Conservation (phyloP, 2,329 filamentous ascomycete species). For the Beauveria asiatica region DNA sequence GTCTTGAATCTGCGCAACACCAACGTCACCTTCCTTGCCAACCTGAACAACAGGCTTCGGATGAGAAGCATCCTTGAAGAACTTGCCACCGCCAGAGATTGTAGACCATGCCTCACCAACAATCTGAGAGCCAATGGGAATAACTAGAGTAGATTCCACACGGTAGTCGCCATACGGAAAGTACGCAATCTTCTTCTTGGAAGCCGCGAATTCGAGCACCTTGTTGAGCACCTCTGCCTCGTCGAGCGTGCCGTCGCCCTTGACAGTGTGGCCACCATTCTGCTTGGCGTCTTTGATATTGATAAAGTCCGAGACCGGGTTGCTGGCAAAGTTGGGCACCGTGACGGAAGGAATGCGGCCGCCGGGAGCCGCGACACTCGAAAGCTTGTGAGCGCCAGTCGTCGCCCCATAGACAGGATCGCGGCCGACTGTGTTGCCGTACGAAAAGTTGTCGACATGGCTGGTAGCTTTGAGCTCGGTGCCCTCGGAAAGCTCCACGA, state of each 20-base stretch:
- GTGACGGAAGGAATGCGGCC: slow-evolving; percentile 28
- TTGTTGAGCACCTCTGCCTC: slow-evolving; percentile 30
- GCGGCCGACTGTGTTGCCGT: slow-evolving; percentile 32
- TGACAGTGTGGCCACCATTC: slow-evolving; percentile 22
- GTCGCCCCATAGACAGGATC: slow-evolving; percentile 30
- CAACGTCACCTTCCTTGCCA: slow-evolving; percentile 32
- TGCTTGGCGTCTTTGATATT: slow-evolving; percentile 30
- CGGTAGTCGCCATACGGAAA: slow-evolving; percentile 22
- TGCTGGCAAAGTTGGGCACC: slow-evolving; percentile 31
- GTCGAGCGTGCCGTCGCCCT: slow-evolving; percentile 30
- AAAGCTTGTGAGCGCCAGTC: slow-evolving; percentile 23
- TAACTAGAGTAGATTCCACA: slow-evolving; percentile 19
- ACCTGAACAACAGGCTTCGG: slow-evolving; percentile 33
- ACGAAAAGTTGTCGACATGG: slow-evolving; percentile 31
- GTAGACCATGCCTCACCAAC: slow-evolving; percentile 47
- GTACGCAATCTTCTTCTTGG: slow-evolving; percentile 21
- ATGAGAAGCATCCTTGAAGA: slow-evolving; percentile 33
- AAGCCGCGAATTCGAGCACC: slow-evolving; percentile 28
- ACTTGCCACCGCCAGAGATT: slow-evolving; percentile 37
- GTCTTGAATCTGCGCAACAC: slow-evolving; percentile 41
- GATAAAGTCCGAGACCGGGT: slow-evolving; percentile 21
- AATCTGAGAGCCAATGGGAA: slow-evolving; percentile 35
- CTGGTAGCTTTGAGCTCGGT: slow-evolving; percentile 22
- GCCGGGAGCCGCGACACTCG: slow-evolving; percentile 26
- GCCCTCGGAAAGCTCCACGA: slow-evolving; percentile 24